These are phyloP conservation scores for Podaxis rugospora DNA, from an alignment of 768 basidiomycete species.

Conservation along the genomic window DNA sequence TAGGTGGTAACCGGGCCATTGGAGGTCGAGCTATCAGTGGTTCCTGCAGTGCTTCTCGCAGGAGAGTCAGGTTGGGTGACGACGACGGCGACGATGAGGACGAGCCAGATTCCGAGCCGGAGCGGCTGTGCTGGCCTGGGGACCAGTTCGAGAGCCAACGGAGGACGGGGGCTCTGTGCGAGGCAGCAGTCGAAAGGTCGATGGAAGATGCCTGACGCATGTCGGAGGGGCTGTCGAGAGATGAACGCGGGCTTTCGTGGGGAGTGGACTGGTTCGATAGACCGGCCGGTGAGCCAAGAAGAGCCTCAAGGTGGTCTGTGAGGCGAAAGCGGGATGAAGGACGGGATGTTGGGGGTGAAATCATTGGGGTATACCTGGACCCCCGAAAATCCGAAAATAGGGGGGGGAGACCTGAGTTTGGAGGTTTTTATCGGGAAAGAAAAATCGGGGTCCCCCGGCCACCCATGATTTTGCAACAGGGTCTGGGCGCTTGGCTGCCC, in stretches of 20 bases:
- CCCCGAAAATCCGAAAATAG: no score
- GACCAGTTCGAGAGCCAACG: constrained; percentile 40
- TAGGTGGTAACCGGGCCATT: constrained; percentile 35
- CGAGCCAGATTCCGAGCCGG: constrained; percentile 10
- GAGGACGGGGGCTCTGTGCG: constrained; percentile 29
- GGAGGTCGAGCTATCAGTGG: constrained; percentile 37
- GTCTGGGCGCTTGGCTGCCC: no score
- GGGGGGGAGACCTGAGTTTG: no score
- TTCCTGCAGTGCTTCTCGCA: constrained; percentile 44
- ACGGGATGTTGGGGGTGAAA: constrained; percentile 3
- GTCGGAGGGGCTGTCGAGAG: constrained; percentile 1
- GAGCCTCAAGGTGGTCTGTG: constrained; percentile 18
- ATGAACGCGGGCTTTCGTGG: not conserved
- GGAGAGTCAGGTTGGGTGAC: constrained; percentile 34
- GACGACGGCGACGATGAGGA: constrained; percentile 23
- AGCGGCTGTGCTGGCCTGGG: constrained; percentile 26
- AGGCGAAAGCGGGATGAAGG: constrained; percentile 19
- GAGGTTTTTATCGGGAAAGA: no score
- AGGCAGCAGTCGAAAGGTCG: not conserved
- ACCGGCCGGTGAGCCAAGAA: constrained; percentile 11
- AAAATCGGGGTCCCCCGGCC: no score
- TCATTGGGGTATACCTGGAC: not conserved
- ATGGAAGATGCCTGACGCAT: not conserved
- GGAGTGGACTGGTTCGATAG: not conserved
- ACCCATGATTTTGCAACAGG: no score